Evolutionary conservation across 2,329 filamentous ascomycete species (phyloP).

Genomic region (Fusarium coicis): DNA sequence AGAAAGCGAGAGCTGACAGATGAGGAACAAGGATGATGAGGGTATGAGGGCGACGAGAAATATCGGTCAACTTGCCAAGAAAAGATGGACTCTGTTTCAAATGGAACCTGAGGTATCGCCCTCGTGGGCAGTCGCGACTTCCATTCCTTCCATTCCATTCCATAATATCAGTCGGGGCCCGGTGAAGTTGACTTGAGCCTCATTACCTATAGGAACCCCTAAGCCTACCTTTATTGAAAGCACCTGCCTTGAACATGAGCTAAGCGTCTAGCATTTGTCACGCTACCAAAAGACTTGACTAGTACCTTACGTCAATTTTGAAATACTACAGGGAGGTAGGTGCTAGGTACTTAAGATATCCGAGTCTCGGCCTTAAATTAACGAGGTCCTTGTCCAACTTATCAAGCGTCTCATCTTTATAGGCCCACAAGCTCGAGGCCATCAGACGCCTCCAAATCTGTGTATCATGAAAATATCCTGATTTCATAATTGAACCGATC

Average conservation of each 20-base stretch:
- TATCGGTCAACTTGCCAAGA: constrained; percentile 13
- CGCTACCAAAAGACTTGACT: constrained; percentile 19
- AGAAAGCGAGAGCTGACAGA: constrained; percentile 28
- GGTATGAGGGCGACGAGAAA: constrained; percentile 12
- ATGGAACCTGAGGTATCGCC: constrained; percentile 18
- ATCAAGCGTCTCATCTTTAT: background rate
- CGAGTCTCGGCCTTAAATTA: background rate
- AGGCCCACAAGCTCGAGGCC: background rate
- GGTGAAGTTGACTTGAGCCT: constrained; percentile 9
- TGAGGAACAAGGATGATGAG: constrained; percentile 18
- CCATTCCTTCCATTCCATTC: constrained; percentile 9
- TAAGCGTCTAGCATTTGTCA: constrained; percentile 33
- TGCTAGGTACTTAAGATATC: background rate
- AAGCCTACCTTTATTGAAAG: too few relatives aligned
- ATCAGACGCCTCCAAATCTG: background rate
- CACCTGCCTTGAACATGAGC: constrained; percentile 15
- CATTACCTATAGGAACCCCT: too few relatives aligned
- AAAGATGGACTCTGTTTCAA: constrained; percentile 13
- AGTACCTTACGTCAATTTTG: background rate
- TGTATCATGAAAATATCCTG: background rate
- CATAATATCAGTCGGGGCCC: background rate
- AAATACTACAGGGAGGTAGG: background rate
- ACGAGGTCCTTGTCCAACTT: background rate
- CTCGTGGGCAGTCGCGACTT: background rate
- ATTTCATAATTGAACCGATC: background rate